Base-by-base conservation (phyloP, 2,329 filamentous ascomycete species). In the Clarireedia hainanense region DNA sequence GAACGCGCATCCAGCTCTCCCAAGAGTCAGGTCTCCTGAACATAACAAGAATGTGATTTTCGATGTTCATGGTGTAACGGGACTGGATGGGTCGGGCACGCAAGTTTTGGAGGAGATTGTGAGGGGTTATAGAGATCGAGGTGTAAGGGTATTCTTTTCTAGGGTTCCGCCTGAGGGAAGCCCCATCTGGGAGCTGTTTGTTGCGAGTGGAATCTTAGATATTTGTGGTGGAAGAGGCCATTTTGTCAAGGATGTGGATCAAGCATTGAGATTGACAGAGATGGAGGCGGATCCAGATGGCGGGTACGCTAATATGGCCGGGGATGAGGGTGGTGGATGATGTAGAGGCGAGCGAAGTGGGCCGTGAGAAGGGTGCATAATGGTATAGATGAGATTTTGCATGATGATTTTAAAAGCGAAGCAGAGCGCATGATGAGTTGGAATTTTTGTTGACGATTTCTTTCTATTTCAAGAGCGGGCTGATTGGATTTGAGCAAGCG, bases 11-110 rank as follows among this genome's bases (percentile, higher is more conserved):
- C 94, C 94, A 0, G 91, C 91, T 0, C 76, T 96, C 17, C 94
- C 94, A 0, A 81, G 88, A 2, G 77, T 95, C 14, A 80, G 91
- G 4, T 76, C 80, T 26, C 80, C 84, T n/a, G 86, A 92, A 58
- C 85, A 89, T 65, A 96, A 96, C 69, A 82, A 84, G 63, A 96
- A 96, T 67, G 79, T 99, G 70, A 91, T 99, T 60, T 97, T 99
- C 66, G 94, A 99, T 69, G 91, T 97, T 6, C 92, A 97, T 64
- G 94, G 94, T n/a, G 94, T 99, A 3, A 96, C 91, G 0, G 88
- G 87, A 27, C 84, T 99, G 65, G 94, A 99, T 68, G 94, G 91
- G 5, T 95, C 91, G 0, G 94, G 92, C 1, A 88, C 89, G 0
- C 94, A 97, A 72, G 92, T 97, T 0, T 76, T 99, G 2, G 80